Conservation (phyloP, 2,329 filamentous ascomycete genomes). For the Apiospora kogelbergensis region DNA sequence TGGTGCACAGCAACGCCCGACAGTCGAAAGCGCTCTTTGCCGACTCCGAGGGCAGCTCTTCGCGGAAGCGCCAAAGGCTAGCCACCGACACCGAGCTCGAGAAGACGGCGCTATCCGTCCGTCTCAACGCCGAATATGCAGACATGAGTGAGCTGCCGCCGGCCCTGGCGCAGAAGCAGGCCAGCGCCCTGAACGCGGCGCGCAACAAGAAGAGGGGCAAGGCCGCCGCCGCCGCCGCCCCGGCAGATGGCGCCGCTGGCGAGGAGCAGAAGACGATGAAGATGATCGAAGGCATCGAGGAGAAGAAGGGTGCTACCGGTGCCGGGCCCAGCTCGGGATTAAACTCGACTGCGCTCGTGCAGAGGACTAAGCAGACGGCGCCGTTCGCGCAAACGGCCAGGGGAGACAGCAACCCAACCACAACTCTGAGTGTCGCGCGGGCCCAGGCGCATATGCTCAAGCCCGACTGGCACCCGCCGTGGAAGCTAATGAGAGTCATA, state of each 20-base stretch:
- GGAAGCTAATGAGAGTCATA: conserved; percentile 98
- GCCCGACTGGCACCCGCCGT: conserved; percentile 95
- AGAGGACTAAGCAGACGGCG: conserved; percentile 26
- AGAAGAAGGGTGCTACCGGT: conserved; percentile 31
- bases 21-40: conserved; percentile 30
- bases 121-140: conserved; percentile 32
- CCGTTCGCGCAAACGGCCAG: conserved; percentile 21
- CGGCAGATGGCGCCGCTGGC: conserved; percentile 24
- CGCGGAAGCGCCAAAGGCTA: conserved; percentile 29
- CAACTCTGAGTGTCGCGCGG: conserved; percentile 30
- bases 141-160: conserved; percentile 29
- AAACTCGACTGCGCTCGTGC: conserved; percentile 37
- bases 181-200: conserved; percentile 28
- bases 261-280: conserved; percentile 55
- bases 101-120: conserved; percentile 30
- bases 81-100: conserved; percentile 25
- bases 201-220: conserved; percentile 28
- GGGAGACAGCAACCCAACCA: conserved; percentile 19
- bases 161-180: conserved; percentile 36
- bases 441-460: conserved; percentile 52
- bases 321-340: conserved; percentile 16
- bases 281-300: conserved; percentile 64
- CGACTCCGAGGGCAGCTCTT: conserved; percentile 19
- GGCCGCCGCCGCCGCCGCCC: background rate
- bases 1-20: conserved; percentile 30